These are phyloP conservation scores for Rubus idaeus DNA, from an alignment of 306 rosid genomes.

Conservation along the genomic window DNA sequence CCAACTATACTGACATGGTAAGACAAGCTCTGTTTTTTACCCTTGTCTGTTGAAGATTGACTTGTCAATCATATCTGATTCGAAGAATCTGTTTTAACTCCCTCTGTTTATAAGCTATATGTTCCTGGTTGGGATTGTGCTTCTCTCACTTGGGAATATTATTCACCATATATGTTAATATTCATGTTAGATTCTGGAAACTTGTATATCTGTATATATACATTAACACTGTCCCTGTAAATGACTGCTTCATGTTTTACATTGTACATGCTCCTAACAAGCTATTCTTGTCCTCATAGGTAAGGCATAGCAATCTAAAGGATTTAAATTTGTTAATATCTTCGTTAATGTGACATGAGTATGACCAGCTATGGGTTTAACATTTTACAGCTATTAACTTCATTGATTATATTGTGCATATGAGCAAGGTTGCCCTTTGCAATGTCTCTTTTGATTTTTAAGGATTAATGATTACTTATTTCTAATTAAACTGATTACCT, in stretches of 20 bases:
- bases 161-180: background rate
- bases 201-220: background rate
- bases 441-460: background rate
- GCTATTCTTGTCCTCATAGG: background rate
- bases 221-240: background rate
- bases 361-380: background rate
- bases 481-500: background rate
- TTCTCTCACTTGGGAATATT: background rate
- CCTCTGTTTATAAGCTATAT: background rate
- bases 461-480: background rate
- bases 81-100: background rate
- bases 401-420: background rate
- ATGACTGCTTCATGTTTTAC: background rate
- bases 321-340: background rate
- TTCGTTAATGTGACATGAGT: background rate
- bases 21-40: slow-evolving; percentile 30
- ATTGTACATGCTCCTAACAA: background rate
- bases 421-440: background rate
- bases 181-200: background rate
- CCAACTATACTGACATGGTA: slow-evolving; percentile 92
- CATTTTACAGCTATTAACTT: background rate
- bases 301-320: background rate
- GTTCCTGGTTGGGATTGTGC: slow-evolving; percentile 5
- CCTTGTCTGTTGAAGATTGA: background rate
- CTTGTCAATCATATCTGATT: background rate